A percentile compares a stretch with the other conserved stretches of the same genome.
Evolutionary conservation across 2,329 filamentous ascomycete genomes (phyloP).

Genomic region (Monilinia vaccinii-corymbosi): DNA sequence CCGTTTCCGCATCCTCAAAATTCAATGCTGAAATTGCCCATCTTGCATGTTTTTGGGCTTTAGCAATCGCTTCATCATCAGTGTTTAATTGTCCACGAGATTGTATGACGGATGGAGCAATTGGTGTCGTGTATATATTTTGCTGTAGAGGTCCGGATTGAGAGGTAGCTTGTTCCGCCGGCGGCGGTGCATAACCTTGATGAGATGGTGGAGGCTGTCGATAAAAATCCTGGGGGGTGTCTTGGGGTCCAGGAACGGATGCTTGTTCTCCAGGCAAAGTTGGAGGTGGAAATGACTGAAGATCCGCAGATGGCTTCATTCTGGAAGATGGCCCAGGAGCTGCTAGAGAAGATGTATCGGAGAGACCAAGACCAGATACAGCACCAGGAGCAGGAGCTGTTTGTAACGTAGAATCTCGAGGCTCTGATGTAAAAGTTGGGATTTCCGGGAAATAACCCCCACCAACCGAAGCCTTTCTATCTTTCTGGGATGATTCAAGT

Average conservation of each 20-base stretch:
- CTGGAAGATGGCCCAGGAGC: constrained; percentile 21
- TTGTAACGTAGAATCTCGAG: constrained; percentile 20
- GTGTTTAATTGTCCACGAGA: constrained; percentile 37
- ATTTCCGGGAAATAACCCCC: constrained; percentile 50
- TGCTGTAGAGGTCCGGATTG: constrained; percentile 15
- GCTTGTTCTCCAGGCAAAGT: constrained; percentile 16
- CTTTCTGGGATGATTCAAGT: constrained; percentile 35
- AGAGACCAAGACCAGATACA: constrained; percentile 20
- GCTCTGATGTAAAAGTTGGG: constrained; percentile 27
- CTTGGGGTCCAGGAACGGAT: constrained; percentile 26
- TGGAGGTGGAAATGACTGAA: constrained; percentile 29
- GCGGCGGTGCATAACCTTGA: constrained; percentile 26
- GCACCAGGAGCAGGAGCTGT: constrained; percentile 25
- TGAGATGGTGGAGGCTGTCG: constrained; percentile 16
- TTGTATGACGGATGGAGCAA: constrained; percentile 8
- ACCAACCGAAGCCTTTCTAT: constrained; percentile 40
- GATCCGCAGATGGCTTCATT: constrained; percentile 19
- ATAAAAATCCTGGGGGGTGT: constrained; percentile 33
- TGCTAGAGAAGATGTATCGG: constrained; percentile 19
- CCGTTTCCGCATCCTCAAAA: constrained; percentile 90
- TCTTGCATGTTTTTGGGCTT: constrained; percentile 89
- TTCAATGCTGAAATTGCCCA: constrained; percentile 96
- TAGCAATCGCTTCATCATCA: constrained; percentile 63
- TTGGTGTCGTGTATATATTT: constrained; percentile 13
- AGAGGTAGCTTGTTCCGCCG: constrained; percentile 10